These are phyloP conservation scores for Citrus glauca DNA, from an alignment of 345 rosid species.

Conservation along the genomic window DNA sequence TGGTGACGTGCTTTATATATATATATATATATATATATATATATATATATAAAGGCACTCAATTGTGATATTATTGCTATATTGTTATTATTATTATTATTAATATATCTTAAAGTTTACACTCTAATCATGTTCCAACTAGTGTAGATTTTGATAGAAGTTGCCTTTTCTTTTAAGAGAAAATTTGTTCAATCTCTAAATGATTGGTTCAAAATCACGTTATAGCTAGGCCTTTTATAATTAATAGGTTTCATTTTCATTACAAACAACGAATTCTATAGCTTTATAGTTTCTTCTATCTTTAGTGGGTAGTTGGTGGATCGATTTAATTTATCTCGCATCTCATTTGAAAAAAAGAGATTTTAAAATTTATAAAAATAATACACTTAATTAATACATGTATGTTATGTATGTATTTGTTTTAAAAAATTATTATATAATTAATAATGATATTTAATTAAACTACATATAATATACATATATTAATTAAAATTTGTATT, in stretches of 20 bases:
- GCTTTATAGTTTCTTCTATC: no score
- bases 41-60: not conserved
- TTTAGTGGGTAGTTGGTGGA: conserved; percentile 1
- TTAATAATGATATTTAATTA: no score
- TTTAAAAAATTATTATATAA: no score
- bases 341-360: not conserved
- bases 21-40: no score
- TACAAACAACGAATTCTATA: not conserved
- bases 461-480: no score
- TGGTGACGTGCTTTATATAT: not conserved
- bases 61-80: not conserved
- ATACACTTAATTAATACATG: no score
- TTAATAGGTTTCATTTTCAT: not conserved
- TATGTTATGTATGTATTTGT: no score
- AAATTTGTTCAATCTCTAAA: not conserved
- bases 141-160: conserved; percentile 3
- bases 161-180: not conserved
- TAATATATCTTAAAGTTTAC: not conserved
- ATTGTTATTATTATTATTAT: not conserved
- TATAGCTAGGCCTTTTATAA: not conserved
- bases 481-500: no score
- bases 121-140: conserved; percentile 10
- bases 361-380: no score
- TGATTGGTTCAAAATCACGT: conserved; percentile 24
- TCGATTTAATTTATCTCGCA: not conserved